Evolutionary conservation across 1,139 yeast species (phyloP).

Genomic region (Williopsis jadinii): DNA sequence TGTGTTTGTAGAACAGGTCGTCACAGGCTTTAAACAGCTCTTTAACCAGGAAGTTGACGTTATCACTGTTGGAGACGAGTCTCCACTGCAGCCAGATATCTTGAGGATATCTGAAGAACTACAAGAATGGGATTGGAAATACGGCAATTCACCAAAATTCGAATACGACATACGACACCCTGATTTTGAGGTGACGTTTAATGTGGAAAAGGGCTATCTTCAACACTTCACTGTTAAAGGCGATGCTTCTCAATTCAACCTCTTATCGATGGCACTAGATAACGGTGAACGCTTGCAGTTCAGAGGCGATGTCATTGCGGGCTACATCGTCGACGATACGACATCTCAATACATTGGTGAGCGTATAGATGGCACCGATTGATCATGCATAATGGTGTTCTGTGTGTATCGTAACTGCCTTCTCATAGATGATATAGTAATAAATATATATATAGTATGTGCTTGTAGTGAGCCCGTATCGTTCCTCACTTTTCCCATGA

Average conservation of each 20-base stretch:
- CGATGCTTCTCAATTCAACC: slow-evolving; percentile 25
- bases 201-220: slow-evolving; percentile 37
- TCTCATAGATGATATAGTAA: background rate
- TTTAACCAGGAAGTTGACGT: slow-evolving; percentile 9
- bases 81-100: slow-evolving; percentile 42
- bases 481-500: slow-evolving; percentile 16
- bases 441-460: no score
- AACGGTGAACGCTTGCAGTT: slow-evolving; percentile 29
- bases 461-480: no score
- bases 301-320: slow-evolving; percentile 39
- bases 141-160: slow-evolving; percentile 65
- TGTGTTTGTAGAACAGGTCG: slow-evolving; percentile 42
- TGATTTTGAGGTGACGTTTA: slow-evolving; percentile 30
- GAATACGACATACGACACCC: slow-evolving; percentile 35
- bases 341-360: slow-evolving; percentile 43
- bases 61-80: slow-evolving; percentile 21
- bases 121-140: slow-evolving; percentile 62
- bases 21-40: slow-evolving; percentile 38
- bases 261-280: slow-evolving; percentile 26
- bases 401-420: background rate
- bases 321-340: slow-evolving; percentile 37
- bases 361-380: slow-evolving; percentile 38
- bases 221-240: slow-evolving; percentile 18
- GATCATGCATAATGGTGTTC: background rate
- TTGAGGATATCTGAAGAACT: slow-evolving; percentile 36